Conservation (phyloP, 805 yeast species). For the Monosporozyma siamensis region DNA sequence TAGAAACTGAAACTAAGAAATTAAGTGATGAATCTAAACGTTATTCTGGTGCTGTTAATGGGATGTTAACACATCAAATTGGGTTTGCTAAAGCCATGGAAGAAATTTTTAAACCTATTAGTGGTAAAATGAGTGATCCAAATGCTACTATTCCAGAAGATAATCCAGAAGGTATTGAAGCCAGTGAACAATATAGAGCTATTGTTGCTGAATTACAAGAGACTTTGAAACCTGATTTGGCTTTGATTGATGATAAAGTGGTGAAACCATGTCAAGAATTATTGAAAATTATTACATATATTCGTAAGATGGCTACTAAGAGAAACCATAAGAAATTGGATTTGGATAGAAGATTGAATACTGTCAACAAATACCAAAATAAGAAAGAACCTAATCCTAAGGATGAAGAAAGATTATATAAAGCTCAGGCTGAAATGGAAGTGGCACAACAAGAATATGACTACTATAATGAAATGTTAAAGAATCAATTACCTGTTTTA, state of each 20-base stretch:
- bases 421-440: conserved; percentile 80
- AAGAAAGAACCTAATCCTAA: conserved; percentile 79
- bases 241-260: conserved; percentile 80
- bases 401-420: conserved; percentile 85
- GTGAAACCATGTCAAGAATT: conserved; percentile 88
- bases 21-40: conserved; percentile 83
- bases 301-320: conserved; percentile 90
- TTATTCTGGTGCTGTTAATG: conserved; percentile 85
- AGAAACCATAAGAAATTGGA: conserved; percentile 94
- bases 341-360: conserved; percentile 72
- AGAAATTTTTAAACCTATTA: conserved; percentile 91
- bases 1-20: conserved; percentile 83
- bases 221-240: conserved; percentile 84
- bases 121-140: conserved; percentile 88
- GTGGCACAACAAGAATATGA: conserved; percentile 93
- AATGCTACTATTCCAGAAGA: conserved; percentile 80
- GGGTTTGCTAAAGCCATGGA: conserved; percentile 94
- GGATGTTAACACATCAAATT: conserved; percentile 86
- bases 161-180: conserved; percentile 92
- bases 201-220: conserved; percentile 80
- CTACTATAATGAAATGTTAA: conserved; percentile 90
- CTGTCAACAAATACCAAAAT: conserved; percentile 61
- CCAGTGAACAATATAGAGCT: conserved; percentile 83
- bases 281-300: conserved; percentile 66
- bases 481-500: conserved; percentile 78